These are phyloP conservation scores for Cinchona pubescens DNA, from an alignment of 257 asterid genomes.

Conservation along the genomic window DNA sequence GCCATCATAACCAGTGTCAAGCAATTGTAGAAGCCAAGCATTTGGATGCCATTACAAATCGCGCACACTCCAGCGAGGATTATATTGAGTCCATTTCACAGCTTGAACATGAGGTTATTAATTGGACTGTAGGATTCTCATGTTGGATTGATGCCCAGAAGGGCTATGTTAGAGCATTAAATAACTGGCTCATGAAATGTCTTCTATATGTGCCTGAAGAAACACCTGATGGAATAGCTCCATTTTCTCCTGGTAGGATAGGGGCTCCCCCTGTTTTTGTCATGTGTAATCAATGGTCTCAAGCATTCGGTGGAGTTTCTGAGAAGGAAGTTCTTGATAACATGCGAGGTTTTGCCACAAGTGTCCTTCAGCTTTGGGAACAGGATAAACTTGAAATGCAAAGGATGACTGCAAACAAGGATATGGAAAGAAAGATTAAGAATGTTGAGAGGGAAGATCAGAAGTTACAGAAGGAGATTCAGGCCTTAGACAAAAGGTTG, in stretches of 20 bases:
- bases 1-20: conserved; percentile 79
- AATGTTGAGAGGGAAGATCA: conserved; percentile 81
- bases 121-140: conserved; percentile 79
- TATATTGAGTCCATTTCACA: conserved; percentile 79
- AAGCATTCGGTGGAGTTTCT: conserved; percentile 63
- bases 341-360: conserved; percentile 69
- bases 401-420: conserved; percentile 62
- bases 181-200: conserved; percentile 91
- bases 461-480: conserved; percentile 83
- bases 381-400: conserved; percentile 70
- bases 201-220: conserved; percentile 88
- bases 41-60: conserved; percentile 65
- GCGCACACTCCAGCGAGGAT: conserved; percentile 63
- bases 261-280: conserved; percentile 92
- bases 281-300: conserved; percentile 85
- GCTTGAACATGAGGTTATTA: conserved; percentile 72
- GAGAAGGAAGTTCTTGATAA: conserved; percentile 79
- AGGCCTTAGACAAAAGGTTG: conserved; percentile 69
- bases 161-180: conserved; percentile 66
- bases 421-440: conserved; percentile 66
- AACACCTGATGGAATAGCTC: conserved; percentile 80
- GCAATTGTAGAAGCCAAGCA: conserved; percentile 80
- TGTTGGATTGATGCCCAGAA: conserved; percentile 78
- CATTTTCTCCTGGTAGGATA: conserved; percentile 87
- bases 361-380: conserved; percentile 74